Conservation (phyloP, 768 basidiomycete species). For the Megacollybia marginata region DNA sequence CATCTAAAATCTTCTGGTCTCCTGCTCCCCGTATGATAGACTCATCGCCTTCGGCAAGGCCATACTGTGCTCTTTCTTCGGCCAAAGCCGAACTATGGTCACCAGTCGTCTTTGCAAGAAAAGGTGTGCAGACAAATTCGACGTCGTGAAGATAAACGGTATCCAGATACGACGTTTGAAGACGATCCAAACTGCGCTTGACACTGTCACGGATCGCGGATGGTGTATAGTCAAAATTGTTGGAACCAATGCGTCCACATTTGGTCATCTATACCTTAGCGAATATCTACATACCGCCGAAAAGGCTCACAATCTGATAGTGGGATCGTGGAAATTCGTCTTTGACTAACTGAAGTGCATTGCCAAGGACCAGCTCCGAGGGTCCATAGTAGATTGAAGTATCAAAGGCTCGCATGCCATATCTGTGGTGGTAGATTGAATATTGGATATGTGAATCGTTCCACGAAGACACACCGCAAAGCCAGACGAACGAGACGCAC, state of each 20-base stretch:
- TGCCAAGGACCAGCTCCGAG: conserved; percentile 73
- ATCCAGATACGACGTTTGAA: conserved; percentile 76
- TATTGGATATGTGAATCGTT: background rate
- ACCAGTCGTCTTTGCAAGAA: conserved; percentile 44
- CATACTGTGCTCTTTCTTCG: conserved; percentile 53
- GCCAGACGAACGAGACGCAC: conserved; percentile 67
- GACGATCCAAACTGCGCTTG: conserved; percentile 52
- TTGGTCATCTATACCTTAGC: conserved; percentile 70
- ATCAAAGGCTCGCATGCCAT: conserved; percentile 77
- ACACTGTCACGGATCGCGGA: conserved; percentile 59
- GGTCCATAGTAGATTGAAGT: conserved; percentile 77
- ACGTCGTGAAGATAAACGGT: conserved; percentile 79
- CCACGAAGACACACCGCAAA: conserved; percentile 44
- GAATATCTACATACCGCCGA: background rate
- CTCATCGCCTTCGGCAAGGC: conserved; percentile 52
- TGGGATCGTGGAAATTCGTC: conserved; percentile 71
- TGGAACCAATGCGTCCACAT: conserved; percentile 68
- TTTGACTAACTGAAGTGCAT: conserved; percentile 48
- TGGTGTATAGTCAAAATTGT: conserved; percentile 71
- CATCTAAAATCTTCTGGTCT: conserved; percentile 65
- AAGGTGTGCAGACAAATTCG: conserved; percentile 60
- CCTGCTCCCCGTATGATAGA: conserved; percentile 55
- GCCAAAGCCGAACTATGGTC: conserved; percentile 49
- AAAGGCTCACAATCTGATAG: conserved; percentile 56
- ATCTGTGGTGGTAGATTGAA: conserved; percentile 32